Base-by-base conservation (phyloP, 306 rosid genomes). In the Cucurbita pepo region DNA sequence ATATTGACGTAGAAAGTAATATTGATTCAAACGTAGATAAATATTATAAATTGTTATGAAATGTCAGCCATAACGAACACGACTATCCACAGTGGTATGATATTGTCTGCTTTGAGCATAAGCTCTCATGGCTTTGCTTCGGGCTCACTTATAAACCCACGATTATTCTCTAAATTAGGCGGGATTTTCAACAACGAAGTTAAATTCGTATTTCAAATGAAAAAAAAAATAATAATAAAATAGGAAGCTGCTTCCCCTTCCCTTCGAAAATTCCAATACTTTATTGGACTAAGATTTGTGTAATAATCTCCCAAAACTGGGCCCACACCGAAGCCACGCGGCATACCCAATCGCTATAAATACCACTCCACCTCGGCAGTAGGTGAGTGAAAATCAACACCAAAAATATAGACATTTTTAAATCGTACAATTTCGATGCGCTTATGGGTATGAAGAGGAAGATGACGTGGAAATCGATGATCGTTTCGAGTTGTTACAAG, bases 391-490 rank as follows among this genome's bases (percentile, higher is more conserved):
- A 63, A 56, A 10, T 10, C 7, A 22, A 22, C 34, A 30, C 34
- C 34, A 30, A 30, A 30, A 30, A 43, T 7, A 43, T 43, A 0
- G 9, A 7, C 8, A 2, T 43, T 43, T 43, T 43, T 8, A 43
- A 43, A 43, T 51, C 18, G 18, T 15, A 64, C 21, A 1, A 4
- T 16, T 18, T 9, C 21, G 61, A 71, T 71, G 58, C 47, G 9
- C 9, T 41, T 7, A 57, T 44, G 76, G 41, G 41, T 56, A 44
- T 41, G 69, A 57, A 58, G 77, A 73, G 67, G 44, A 88, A 79
- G 82, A 77, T 84, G 73, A 83, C 87, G 76, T 90, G 96, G 98
- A 92, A 87, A 82, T 83, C 96, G 36, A 78, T 88, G 41, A 78
- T 92, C 56, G 61, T 88, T 64, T 79, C 88, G 25, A 79, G 79